These are phyloP conservation scores for Euryodendron excelsum DNA, from an alignment of 148 eudicot species.

Conservation along the genomic window DNA sequence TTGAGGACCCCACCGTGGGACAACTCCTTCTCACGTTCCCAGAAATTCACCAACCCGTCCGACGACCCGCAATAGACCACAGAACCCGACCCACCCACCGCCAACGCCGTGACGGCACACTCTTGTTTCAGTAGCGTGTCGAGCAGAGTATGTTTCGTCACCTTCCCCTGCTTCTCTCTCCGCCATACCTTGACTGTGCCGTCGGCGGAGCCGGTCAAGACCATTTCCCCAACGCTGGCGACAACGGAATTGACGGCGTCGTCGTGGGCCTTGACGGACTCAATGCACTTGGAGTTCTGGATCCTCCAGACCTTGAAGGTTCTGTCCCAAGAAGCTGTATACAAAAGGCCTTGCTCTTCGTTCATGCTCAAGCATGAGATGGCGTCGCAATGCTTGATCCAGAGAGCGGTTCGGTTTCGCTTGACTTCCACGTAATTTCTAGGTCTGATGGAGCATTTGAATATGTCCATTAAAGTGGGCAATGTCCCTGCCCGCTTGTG, in stretches of 20 bases:
- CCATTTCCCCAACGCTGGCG: slow-evolving; percentile 23
- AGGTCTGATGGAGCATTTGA: slow-evolving; percentile 43
- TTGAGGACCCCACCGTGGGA: slow-evolving; percentile 49
- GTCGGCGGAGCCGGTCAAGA: slow-evolving; percentile 53
- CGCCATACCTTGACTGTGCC: slow-evolving; percentile 51
- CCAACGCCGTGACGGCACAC: slow-evolving; percentile 44
- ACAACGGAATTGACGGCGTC: slow-evolving; percentile 53
- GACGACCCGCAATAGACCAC: slow-evolving; percentile 56
- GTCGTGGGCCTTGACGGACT: slow-evolving; percentile 53
- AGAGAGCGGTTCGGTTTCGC: slow-evolving; percentile 30
- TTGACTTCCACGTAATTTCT: slow-evolving; percentile 44
- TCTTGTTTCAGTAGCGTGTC: slow-evolving; percentile 44
- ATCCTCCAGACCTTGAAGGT: slow-evolving; percentile 54
- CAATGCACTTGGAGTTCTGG: slow-evolving; percentile 37
- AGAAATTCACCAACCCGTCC: slow-evolving; percentile 50
- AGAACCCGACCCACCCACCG: slow-evolving; percentile 22
- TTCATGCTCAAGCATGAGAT: slow-evolving; percentile 43
- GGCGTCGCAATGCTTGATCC: slow-evolving; percentile 55
- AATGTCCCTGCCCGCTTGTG: slow-evolving; percentile 38
- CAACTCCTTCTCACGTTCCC: slow-evolving; percentile 41
- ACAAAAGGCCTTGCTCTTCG: slow-evolving; percentile 37
- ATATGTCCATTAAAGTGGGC: slow-evolving; percentile 50
- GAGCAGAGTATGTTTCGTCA: slow-evolving; percentile 23
- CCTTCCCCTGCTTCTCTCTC: slow-evolving; percentile 37
- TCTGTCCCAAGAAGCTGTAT: slow-evolving; percentile 55